phyloP scores from a whole-genome alignment of 2,329 filamentous ascomycete genomes.

The Ophiostoma triangulosporum region DNA sequence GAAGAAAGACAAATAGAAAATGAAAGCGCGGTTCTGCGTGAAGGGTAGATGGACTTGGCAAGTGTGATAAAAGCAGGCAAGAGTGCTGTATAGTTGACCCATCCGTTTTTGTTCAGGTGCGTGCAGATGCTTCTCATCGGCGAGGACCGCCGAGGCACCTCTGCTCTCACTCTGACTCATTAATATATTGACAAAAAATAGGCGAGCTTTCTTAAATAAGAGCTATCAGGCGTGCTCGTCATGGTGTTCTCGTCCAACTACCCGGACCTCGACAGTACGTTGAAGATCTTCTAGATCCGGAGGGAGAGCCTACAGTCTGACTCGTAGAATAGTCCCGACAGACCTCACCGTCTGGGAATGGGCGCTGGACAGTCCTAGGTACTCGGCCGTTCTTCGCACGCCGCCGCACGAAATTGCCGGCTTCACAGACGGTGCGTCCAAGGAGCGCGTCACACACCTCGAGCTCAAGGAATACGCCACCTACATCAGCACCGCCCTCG shows the following conservation, averaged over 20 bases:
- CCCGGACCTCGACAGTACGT: not conserved
- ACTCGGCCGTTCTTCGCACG: not conserved
- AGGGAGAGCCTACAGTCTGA: too few species aligned
- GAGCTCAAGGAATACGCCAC: not conserved
- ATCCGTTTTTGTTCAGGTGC: too few species aligned
- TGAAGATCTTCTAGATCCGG: too few species aligned
- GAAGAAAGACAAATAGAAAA: too few species aligned
- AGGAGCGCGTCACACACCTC: not conserved
- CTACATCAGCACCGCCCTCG: not conserved
- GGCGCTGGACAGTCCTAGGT: not conserved
- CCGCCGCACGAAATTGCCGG: not conserved
- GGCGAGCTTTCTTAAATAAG: too few species aligned
- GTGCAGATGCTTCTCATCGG: not conserved
- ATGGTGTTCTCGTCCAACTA: not conserved
- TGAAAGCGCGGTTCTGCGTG: too few species aligned
- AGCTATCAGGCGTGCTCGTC: not conserved
- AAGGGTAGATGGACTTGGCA: too few species aligned
- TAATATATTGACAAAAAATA: not conserved
- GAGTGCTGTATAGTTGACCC: too few species aligned
- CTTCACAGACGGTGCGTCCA: not conserved
- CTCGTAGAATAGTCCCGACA: not conserved
- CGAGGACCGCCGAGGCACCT: not conserved
- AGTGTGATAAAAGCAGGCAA: too few species aligned
- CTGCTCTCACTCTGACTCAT: not conserved
- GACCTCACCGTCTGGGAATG: not conserved